Evolutionary conservation across 192 early-diverging fungal species (phyloP).

Genomic region (Coemansia nantahalensis): DNA sequence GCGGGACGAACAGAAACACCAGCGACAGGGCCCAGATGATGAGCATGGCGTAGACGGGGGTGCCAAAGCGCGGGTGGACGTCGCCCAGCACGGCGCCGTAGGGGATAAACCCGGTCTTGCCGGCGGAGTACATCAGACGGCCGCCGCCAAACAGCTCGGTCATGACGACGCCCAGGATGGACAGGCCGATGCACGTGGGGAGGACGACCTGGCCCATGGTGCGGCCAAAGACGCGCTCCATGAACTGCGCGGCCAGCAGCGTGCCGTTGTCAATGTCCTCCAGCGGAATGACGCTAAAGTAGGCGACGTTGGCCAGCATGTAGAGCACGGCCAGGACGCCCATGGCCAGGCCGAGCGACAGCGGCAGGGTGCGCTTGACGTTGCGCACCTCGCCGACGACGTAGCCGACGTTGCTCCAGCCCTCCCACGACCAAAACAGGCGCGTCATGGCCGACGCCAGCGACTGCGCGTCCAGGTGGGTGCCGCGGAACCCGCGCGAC

Average conservation of each 20-base stretch:
- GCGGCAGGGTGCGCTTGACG: slow-evolving; percentile 71
- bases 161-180: slow-evolving; percentile 54
- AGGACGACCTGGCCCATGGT: slow-evolving; percentile 52
- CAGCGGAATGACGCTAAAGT: slow-evolving; percentile 71
- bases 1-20: slow-evolving; percentile 53
- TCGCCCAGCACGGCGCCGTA: slow-evolving; percentile 44
- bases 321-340: slow-evolving; percentile 69
- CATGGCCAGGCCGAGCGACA: slow-evolving; percentile 73
- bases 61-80: slow-evolving; percentile 48
- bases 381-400: slow-evolving; percentile 79
- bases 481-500: slow-evolving; percentile 64
- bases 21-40: slow-evolving; percentile 51
- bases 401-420: slow-evolving; percentile 77
- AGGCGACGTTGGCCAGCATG: slow-evolving; percentile 75
- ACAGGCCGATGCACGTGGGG: slow-evolving; percentile 54
- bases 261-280: slow-evolving; percentile 65
- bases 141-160: slow-evolving; percentile 54
- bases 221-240: slow-evolving; percentile 56
- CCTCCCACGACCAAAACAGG: slow-evolving; percentile 56
- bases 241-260: slow-evolving; percentile 59
- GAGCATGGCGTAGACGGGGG: slow-evolving; percentile 49
- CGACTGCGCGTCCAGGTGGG: slow-evolving; percentile 51
- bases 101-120: slow-evolving; percentile 54
- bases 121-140: slow-evolving; percentile 54
- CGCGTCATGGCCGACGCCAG: slow-evolving; percentile 57